phyloP scores from a whole-genome alignment of 768 basidiomycete genomes.

The Pulveroboletus sp. region DNA sequence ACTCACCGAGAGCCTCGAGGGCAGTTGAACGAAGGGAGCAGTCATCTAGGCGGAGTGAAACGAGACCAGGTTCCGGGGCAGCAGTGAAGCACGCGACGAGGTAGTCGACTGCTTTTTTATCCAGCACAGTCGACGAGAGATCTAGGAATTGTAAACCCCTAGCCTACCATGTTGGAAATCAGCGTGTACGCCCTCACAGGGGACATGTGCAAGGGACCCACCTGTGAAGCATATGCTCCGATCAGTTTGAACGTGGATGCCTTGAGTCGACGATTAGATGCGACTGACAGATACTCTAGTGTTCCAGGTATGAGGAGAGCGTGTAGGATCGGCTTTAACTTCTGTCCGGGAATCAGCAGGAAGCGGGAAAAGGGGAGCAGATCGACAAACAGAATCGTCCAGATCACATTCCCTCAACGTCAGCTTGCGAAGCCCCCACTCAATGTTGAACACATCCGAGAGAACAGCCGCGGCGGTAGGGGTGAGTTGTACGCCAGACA shows the following conservation, averaged over 20 bases:
- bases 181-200: neutral
- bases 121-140: constrained; percentile 78
- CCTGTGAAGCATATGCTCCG: constrained; percentile 76
- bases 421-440: constrained; percentile 88
- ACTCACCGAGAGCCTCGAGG: constrained; percentile 77
- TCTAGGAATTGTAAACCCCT: constrained; percentile 81
- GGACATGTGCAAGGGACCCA: constrained; percentile 21
- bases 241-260: constrained; percentile 70
- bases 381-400: constrained; percentile 61
- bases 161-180: constrained; percentile 43
- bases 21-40: constrained; percentile 69
- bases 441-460: constrained; percentile 86
- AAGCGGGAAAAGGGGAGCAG: neutral
- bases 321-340: constrained; percentile 85
- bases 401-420: constrained; percentile 84
- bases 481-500: constrained; percentile 76
- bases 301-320: constrained; percentile 80
- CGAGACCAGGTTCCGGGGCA: constrained; percentile 41
- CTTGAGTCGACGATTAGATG: constrained; percentile 82
- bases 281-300: constrained; percentile 77
- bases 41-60: constrained; percentile 85
- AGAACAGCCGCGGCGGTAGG: constrained; percentile 68
- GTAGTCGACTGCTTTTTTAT: constrained; percentile 81
- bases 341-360: constrained; percentile 36
- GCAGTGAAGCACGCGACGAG: constrained; percentile 63